Conservation (phyloP, 768 basidiomycete genomes). For the Mycena galopus region DNA sequence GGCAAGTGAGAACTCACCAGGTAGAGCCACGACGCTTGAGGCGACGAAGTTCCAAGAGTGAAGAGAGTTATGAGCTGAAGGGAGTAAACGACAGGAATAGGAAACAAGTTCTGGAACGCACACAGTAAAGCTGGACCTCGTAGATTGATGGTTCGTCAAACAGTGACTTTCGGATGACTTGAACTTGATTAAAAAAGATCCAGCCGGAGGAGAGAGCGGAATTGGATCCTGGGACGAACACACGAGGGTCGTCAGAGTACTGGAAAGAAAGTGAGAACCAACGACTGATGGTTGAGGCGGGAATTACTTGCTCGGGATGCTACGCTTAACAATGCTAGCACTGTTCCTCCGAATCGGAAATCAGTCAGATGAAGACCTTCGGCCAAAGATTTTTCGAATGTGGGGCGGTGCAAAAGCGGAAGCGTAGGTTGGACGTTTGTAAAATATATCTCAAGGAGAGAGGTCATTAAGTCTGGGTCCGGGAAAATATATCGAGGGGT, state of each 20-base stretch:
- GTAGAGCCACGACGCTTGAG: conserved; percentile 69
- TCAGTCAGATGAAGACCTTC: conserved; percentile 64
- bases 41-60: conserved; percentile 59
- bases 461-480: conserved; percentile 59
- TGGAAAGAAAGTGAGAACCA: conserved; percentile 57
- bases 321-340: conserved; percentile 76
- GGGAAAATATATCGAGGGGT: conserved; percentile 58
- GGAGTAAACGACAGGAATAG: conserved; percentile 2
- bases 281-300: conserved; percentile 47
- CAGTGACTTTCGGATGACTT: conserved; percentile 69
- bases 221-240: conserved; percentile 50
- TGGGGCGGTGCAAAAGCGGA: conserved; percentile 78
- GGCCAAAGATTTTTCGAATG: conserved; percentile 65
- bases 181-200: conserved; percentile 73
- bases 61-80: conserved; percentile 47
- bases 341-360: conserved; percentile 63
- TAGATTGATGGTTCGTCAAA: conserved; percentile 70
- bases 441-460: conserved; percentile 74
- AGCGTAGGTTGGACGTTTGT: conserved; percentile 57
- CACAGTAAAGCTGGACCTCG: conserved; percentile 79
- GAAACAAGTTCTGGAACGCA: conserved; percentile 50
- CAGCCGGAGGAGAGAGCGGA: conserved; percentile 66
- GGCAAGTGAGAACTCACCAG: conserved; percentile 37
- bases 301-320: conserved; percentile 59
- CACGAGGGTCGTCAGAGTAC: conserved; percentile 65